Evolutionary conservation across 2,329 filamentous ascomycete genomes (phyloP).

Genomic region (Leptographium procerum): DNA sequence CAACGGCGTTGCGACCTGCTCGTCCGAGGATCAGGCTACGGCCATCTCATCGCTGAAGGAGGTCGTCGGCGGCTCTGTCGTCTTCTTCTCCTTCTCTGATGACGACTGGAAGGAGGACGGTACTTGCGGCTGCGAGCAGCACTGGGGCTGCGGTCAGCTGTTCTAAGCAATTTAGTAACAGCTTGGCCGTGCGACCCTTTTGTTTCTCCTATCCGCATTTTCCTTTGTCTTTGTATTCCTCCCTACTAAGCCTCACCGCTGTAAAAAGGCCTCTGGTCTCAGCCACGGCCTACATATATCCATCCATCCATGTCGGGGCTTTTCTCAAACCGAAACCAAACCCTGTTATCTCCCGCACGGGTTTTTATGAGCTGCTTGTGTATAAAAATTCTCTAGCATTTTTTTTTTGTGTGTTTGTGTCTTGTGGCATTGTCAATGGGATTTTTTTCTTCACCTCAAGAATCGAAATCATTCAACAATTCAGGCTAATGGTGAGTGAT

Average conservation of each 20-base stretch:
- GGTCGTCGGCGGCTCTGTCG: conserved; percentile 53
- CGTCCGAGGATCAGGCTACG: conserved; percentile 50
- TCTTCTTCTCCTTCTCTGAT: conserved; percentile 73
- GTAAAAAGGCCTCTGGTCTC: background rate
- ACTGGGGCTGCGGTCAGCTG: conserved; percentile 57
- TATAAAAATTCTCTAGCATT: background rate
- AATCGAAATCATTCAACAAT: background rate
- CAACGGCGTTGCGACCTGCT: conserved; percentile 65
- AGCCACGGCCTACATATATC: background rate
- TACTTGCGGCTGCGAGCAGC: conserved; percentile 62
- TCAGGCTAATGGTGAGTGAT: too few relatives aligned
- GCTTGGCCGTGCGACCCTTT: background rate
- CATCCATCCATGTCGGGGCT: background rate
- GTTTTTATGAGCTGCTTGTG: background rate
- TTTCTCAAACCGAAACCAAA: background rate
- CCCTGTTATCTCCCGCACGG: background rate
- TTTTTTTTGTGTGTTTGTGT: background rate
- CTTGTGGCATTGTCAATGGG: background rate
- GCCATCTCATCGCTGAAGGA: conserved; percentile 64
- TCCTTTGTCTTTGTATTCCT: background rate
- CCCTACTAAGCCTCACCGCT: background rate
- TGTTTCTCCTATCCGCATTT: background rate
- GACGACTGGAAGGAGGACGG: conserved; percentile 73
- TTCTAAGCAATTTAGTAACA: conserved; percentile 16
- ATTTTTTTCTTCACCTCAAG: background rate